Base-by-base conservation (phyloP, 208 protist genomes). In the Wallacemonas sp. region DNA sequence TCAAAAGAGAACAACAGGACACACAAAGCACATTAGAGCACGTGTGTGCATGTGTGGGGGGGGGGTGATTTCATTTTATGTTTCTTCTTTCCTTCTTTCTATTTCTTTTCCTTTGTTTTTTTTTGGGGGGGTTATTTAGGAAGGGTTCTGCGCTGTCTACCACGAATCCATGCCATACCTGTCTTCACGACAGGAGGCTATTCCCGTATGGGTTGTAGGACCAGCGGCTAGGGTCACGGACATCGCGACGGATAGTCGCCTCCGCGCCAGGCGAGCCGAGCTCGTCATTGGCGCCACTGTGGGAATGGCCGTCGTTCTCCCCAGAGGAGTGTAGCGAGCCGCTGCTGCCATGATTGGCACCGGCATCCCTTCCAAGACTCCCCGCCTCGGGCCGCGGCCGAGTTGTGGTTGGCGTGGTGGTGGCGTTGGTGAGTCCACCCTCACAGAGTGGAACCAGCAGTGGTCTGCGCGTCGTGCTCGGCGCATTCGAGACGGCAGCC, bases 141-240 rank as follows among this genome's bases (percentile, higher is more conserved):
- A 22, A 33, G 49, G 19, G n/a, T 12, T 11, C 11, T 5, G 19
- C 49, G 26, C 8, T 31, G 30, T 27, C 27, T 14, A 33, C 11
- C 19, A 8, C 34, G 42, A 19, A 27, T n/a, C n/a, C n/a, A n/a
- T 33, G 6, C 34, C 33, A 51, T 41, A 59, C 55, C 30, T 30
- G 17, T 42, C 45, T 64, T 41, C 51, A 19, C 26, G 51, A 58
- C 3, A 58, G 5, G 30, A 58, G 14, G 30, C 31, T 33, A 31
- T 27, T 58, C n/a, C 51, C 51, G 51, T 58, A 58, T n/a, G 51
- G 51, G 51, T 58, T 58, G 51, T 58, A 58, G 8, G 51, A 58
- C 51, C 51, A 58, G 28, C 56, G 34, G 56, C 56, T 49, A 11
- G 34, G 34, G 38, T 62, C 39, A 36, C 41, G 56, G 14, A 22